These are phyloP conservation scores for Nicotiana undulata DNA, from an alignment of 257 asterid species.

Conservation along the genomic window DNA sequence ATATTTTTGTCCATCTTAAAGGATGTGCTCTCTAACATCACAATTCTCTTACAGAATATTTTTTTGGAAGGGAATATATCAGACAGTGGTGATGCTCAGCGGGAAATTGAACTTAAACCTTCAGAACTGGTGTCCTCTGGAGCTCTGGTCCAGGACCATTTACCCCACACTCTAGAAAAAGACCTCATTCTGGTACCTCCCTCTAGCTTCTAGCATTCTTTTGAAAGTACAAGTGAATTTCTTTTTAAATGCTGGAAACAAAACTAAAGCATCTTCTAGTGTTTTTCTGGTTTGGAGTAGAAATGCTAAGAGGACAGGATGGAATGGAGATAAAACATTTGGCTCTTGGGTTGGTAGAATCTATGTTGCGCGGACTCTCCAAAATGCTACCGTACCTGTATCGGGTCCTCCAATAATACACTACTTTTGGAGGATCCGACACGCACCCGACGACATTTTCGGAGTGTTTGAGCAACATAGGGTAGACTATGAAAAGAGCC, in stretches of 20 bases:
- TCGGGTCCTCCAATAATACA: too few relatives aligned
- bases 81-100: constrained; percentile 36
- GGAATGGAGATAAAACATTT: background rate
- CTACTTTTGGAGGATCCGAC: too few relatives aligned
- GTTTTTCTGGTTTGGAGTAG: constrained; percentile 1
- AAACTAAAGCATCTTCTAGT: background rate
- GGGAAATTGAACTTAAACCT: constrained; percentile 25
- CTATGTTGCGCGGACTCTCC: too few relatives aligned
- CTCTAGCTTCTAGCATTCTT: constrained; percentile 4
- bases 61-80: constrained; percentile 41
- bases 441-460: too few relatives aligned
- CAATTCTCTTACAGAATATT: constrained; percentile 38
- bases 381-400: too few relatives aligned
- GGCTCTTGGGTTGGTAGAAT: background rate
- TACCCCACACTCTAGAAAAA: constrained; percentile 44
- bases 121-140: constrained; percentile 38
- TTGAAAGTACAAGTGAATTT: background rate
- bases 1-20: background rate
- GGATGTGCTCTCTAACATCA: background rate
- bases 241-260: background rate
- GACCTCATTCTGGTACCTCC: constrained; percentile 74
- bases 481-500: constrained; percentile 7
- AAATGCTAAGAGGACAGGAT: background rate
- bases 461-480: too few relatives aligned
- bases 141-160: constrained; percentile 32